phyloP scores from a whole-genome alignment of 2,329 filamentous ascomycete species.

The Fusarium sp. region DNA sequence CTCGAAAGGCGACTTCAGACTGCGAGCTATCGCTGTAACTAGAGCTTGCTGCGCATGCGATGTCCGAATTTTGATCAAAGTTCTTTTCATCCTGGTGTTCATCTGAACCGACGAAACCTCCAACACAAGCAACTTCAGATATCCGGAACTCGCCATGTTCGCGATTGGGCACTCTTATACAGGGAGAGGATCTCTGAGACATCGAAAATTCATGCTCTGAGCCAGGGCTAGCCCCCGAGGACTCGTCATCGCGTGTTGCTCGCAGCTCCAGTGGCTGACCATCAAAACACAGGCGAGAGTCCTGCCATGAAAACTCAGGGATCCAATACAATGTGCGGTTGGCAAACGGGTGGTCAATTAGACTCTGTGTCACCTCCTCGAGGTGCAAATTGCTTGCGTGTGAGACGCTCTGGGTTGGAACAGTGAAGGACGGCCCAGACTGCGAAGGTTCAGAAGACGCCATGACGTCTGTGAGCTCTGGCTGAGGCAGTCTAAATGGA shows the following conservation, averaged over 20 bases:
- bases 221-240: neutral
- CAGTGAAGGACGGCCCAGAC: neutral
- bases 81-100: neutral
- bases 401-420: neutral
- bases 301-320: slow-evolving; percentile 1
- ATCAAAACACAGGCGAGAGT: neutral
- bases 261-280: neutral
- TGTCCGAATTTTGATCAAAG: neutral
- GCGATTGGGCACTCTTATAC: rapidly evolving
- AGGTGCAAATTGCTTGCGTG: neutral
- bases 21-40: neutral
- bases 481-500: rapidly evolving
- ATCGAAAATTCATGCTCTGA: neutral
- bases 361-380: no score
- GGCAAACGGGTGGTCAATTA: no score
- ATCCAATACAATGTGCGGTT: neutral
- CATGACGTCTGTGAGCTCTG: rapidly evolving
- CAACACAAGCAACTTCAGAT: neutral
- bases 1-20: neutral
- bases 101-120: neutral
- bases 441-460: neutral
- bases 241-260: neutral
- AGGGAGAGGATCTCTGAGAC: rapidly evolving
- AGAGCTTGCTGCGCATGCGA: neutral
- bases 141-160: neutral